Percentiles rank a stretch among this genome's conserved stretches.
Conservation (phyloP, 2,329 filamentous ascomycete genomes). For the Microcyclospora pomicola region DNA sequence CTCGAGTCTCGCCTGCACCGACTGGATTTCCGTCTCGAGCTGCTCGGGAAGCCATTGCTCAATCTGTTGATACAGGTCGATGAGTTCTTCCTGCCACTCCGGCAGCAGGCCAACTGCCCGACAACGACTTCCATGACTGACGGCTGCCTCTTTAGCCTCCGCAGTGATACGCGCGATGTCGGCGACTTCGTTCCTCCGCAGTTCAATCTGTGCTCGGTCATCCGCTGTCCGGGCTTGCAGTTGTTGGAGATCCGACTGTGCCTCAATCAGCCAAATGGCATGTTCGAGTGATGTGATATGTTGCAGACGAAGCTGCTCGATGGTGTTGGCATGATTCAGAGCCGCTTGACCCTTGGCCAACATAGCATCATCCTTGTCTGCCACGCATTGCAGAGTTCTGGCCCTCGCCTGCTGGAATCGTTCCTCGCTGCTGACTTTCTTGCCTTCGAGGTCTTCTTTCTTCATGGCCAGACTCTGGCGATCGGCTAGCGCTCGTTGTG, state of each 20-base stretch:
- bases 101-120: slow-evolving; percentile 5
- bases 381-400: slow-evolving; percentile 19
- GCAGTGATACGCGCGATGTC: slow-evolving; percentile 18
- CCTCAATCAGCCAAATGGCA: slow-evolving; percentile 62
- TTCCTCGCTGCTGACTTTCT: slow-evolving; percentile 42
- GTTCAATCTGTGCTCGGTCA: slow-evolving; percentile 41
- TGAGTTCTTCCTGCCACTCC: slow-evolving; percentile 14
- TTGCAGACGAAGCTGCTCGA: slow-evolving; percentile 48
- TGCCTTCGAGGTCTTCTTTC: slow-evolving; percentile 36
- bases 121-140: not conserved
- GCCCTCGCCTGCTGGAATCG: not conserved
- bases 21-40: slow-evolving; percentile 58
- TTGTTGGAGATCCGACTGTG: slow-evolving; percentile 60
- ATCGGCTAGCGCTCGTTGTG: no score
- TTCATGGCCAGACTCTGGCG: slow-evolving; percentile 11
- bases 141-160: slow-evolving; percentile 26
- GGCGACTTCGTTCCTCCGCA: slow-evolving; percentile 29
- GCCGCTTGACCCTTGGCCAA: slow-evolving; percentile 26
- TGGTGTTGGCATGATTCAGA: slow-evolving; percentile 44
- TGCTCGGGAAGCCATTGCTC: slow-evolving; percentile 37
- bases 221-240: slow-evolving; percentile 52
- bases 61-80: slow-evolving; percentile 13
- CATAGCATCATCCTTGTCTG: slow-evolving; percentile 21
- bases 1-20: slow-evolving; percentile 61
- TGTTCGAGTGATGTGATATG: slow-evolving; percentile 54